Evolutionary conservation across 1,139 yeast genomes (phyloP).

Genomic region (Saccharomyces hybrid): DNA sequence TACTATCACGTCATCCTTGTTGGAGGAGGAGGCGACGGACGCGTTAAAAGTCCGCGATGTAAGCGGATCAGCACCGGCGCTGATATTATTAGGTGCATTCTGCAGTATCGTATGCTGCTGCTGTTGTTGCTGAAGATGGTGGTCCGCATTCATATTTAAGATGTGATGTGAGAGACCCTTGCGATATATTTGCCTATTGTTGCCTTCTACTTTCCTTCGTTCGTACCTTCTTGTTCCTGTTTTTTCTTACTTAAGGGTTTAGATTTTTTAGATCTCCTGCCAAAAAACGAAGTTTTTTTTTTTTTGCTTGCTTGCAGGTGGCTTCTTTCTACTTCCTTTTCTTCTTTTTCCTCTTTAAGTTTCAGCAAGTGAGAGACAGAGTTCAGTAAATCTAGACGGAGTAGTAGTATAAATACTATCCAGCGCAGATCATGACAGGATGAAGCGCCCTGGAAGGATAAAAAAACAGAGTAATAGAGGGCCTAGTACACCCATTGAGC

Average conservation of each 20-base stretch:
- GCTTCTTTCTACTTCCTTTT: not conserved
- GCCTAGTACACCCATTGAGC: not conserved
- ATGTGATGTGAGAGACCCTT: not conserved
- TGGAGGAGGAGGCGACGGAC: not conserved
- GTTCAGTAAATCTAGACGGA: not conserved
- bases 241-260: not conserved
- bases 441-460: not conserved
- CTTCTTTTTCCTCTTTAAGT: not conserved
- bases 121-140: slow-evolving; percentile 24
- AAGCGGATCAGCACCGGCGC: not conserved
- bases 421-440: slow-evolving; percentile 1
- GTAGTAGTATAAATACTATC: slow-evolving; percentile 1
- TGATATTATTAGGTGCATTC: slow-evolving; percentile 2
- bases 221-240: not conserved
- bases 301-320: not conserved
- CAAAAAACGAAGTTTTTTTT: not conserved
- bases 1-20: not conserved
- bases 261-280: not conserved
- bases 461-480: not conserved
- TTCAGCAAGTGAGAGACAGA: not conserved
- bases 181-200: slow-evolving; percentile 20
- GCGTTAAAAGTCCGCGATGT: not conserved
- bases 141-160: not conserved
- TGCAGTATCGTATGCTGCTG: slow-evolving; percentile 9
- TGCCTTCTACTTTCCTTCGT: slow-evolving; percentile 12